These are phyloP conservation scores for Ottelia alismoides DNA, from an alignment of 106 monocot genomes.

Conservation along the genomic window DNA sequence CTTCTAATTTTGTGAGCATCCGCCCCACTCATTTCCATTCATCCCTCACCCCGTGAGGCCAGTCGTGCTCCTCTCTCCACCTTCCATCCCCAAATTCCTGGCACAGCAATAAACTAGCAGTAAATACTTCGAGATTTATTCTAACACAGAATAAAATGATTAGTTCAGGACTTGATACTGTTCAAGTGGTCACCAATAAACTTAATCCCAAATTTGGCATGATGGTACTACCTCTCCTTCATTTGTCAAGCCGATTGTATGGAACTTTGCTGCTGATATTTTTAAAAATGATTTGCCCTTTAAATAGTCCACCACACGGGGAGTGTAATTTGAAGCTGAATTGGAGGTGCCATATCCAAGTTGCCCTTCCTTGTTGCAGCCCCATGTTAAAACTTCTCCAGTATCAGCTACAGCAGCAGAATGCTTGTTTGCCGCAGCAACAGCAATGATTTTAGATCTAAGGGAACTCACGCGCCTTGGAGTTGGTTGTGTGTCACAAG, in stretches of 20 bases:
- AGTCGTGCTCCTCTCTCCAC: too few relatives aligned
- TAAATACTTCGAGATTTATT: too few relatives aligned
- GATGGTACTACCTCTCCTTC: conserved; percentile 93
- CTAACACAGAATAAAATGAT: too few relatives aligned
- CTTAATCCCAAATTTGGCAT: too few relatives aligned
- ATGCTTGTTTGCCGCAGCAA: conserved; percentile 95
- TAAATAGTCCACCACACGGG: conserved; percentile 83
- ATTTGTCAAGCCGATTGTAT: conserved; percentile 62
- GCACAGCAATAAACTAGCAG: too few relatives aligned
- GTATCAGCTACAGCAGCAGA: conserved; percentile 72
- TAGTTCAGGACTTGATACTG: too few relatives aligned
- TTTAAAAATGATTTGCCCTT: conserved; percentile 72
- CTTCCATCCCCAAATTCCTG: too few relatives aligned
- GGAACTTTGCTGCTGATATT: conserved; percentile 88
- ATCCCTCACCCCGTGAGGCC: too few relatives aligned
- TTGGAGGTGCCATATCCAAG: conserved; percentile 99
- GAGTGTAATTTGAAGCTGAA: conserved; percentile 87
- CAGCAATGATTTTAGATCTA: conserved; percentile 48
- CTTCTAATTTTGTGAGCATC: too few relatives aligned
- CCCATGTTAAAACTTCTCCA: conserved; percentile 99
- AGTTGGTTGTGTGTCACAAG: conserved; percentile 85
- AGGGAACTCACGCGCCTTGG: conserved; percentile 82
- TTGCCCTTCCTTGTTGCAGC: conserved; percentile 96
- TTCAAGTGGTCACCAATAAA: too few relatives aligned
- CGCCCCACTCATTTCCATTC: too few relatives aligned